A percentile compares a stretch with the other conserved stretches of the same genome.
Conservation (phyloP, 2,329 filamentous ascomycete genomes). For the Xylariaceae sp. region DNA sequence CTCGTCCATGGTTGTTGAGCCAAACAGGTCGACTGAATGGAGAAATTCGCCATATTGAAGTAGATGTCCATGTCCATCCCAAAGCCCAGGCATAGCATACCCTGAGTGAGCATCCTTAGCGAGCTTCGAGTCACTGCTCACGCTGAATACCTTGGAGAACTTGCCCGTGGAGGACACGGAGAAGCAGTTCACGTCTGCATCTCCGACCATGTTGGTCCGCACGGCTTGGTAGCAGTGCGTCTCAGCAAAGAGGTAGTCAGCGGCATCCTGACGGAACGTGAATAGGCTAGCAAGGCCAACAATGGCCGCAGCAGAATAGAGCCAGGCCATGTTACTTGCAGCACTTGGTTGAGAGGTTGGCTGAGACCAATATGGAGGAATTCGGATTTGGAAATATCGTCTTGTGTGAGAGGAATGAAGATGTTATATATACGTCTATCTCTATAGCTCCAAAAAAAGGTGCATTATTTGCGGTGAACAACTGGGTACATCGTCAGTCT, state of each 20-base stretch:
- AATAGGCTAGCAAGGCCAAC: constrained; percentile 34
- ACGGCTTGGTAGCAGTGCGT: constrained; percentile 53
- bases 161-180: constrained; percentile 54
- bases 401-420: too few species aligned
- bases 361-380: too few species aligned
- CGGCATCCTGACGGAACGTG: constrained; percentile 31
- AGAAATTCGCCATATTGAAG: constrained; percentile 71
- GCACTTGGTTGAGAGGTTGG: background rate
- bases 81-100: constrained; percentile 69
- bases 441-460: too few species aligned
- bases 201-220: constrained; percentile 47
- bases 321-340: constrained; percentile 22
- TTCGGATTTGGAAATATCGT: too few species aligned
- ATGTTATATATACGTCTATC: too few species aligned
- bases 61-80: constrained; percentile 74
- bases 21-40: constrained; percentile 69
- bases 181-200: constrained; percentile 59
- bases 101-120: constrained; percentile 48
- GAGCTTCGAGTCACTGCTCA: constrained; percentile 36
- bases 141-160: constrained; percentile 56
- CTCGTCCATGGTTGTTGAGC: constrained; percentile 59
- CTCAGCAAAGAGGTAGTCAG: constrained; percentile 35
- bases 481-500: too few species aligned
- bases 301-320: constrained; percentile 29
- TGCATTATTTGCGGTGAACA: too few species aligned